Evolutionary conservation across 768 basidiomycete species (phyloP).

Genomic region (Plicaturopsis crispa): DNA sequence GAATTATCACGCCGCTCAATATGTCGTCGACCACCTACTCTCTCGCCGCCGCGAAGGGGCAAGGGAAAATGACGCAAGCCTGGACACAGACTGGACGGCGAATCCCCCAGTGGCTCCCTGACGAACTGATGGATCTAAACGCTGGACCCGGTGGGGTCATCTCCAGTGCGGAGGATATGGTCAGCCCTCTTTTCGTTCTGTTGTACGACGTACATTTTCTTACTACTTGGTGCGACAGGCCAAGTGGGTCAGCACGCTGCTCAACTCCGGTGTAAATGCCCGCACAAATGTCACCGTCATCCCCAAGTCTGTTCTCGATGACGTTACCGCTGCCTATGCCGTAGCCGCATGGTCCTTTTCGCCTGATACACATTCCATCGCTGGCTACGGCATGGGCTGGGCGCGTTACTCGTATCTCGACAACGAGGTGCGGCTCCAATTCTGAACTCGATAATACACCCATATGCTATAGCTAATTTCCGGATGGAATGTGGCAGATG

Average conservation of each 20-base stretch:
- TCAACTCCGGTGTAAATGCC: constrained; percentile 25
- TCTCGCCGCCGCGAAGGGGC: constrained; percentile 19
- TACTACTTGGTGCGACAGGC: too few species aligned
- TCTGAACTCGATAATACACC: neutral
- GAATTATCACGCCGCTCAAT: constrained; percentile 30
- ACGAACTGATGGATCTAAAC: constrained; percentile 14
- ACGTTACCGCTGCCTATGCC: constrained; percentile 18
- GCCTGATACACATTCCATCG: constrained; percentile 21
- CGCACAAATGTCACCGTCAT: constrained; percentile 23
- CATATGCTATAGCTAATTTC: neutral
- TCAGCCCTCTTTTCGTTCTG: constrained; percentile 10
- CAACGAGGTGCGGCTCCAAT: constrained; percentile 28
- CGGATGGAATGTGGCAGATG: constrained; percentile 16
- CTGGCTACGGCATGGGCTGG: constrained; percentile 38
- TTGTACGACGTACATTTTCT: too few species aligned
- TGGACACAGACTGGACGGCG: neutral
- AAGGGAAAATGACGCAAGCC: constrained; percentile 14
- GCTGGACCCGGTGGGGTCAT: constrained; percentile 38
- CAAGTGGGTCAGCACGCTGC: constrained; percentile 28
- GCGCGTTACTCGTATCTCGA: constrained; percentile 28
- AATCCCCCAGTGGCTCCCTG: constrained; percentile 3
- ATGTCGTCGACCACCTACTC: constrained; percentile 35
- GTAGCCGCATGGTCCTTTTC: constrained; percentile 2
- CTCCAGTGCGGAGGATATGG: constrained; percentile 34
- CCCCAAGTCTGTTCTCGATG: constrained; percentile 19